phyloP scores from a whole-genome alignment of 805 yeast genomes.

The Metschnikowia picachoensis region DNA sequence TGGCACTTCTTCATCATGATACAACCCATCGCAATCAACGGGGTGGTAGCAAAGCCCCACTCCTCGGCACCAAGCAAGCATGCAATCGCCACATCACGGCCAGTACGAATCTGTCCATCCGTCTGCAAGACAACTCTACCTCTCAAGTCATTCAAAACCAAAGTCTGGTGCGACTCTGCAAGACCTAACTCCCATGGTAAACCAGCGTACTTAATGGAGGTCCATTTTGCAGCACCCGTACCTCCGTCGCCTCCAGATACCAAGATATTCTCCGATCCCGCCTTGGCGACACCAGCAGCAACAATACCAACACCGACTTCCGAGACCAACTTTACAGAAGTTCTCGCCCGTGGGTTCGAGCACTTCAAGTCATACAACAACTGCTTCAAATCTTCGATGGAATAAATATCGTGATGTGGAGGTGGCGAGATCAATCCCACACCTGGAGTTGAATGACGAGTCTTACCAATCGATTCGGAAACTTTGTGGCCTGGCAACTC shows the following conservation, averaged over 20 bases:
- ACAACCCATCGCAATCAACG: conserved; percentile 96
- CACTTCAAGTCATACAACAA: conserved; percentile 94
- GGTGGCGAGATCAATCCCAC: conserved; percentile 98
- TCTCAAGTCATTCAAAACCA: conserved; percentile 91
- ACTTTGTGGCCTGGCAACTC: conserved; percentile 96
- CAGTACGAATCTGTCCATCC: conserved; percentile 97
- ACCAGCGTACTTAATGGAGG: conserved; percentile 96
- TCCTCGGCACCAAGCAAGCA: conserved; percentile 97
- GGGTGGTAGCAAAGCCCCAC: conserved; percentile 97
- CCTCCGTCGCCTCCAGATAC: conserved; percentile 99
- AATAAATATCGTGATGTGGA: conserved; percentile 97
- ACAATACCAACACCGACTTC: conserved; percentile 99
- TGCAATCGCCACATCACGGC: conserved; percentile 95
- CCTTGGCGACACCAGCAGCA: conserved; percentile 99
- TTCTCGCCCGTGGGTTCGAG: conserved; percentile 94
- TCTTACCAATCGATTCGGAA: conserved; percentile 80
- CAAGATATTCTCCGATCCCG: conserved; percentile 94
- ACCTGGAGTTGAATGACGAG: conserved; percentile 94
- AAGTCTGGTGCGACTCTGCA: conserved; percentile 97
- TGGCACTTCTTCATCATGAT: conserved; percentile 94
- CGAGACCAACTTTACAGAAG: conserved; percentile 92
- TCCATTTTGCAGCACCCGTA: conserved; percentile 98
- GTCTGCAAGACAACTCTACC: conserved; percentile 95
- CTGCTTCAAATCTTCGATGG: conserved; percentile 96
- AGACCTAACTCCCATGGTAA: conserved; percentile 98